Percentiles rank a stretch among this genome's conserved stretches.
Evolutionary conservation across 176 grass and related monocot genomes (phyloP).

Genomic region (Echinochloa phyllopogon): DNA sequence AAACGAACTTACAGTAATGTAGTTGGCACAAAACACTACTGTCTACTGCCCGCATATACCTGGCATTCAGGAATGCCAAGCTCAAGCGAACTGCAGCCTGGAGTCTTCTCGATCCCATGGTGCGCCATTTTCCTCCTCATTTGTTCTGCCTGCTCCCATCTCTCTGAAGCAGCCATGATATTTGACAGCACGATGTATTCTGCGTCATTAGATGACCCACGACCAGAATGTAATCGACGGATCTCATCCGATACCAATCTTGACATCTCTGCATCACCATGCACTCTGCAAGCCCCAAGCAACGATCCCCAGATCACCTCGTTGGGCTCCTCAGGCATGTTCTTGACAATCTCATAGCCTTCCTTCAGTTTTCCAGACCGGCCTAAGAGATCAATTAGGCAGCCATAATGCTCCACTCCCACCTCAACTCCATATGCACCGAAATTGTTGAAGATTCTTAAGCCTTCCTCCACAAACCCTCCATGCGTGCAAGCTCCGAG

Average conservation of each 20-base stretch:
- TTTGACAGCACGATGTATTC: constrained; percentile 63
- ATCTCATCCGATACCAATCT: constrained; percentile 47
- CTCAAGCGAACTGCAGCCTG: constrained; percentile 68
- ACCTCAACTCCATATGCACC: constrained; percentile 50
- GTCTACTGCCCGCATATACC: constrained; percentile 9
- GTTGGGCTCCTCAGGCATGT: constrained; percentile 60
- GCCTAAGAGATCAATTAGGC: constrained; percentile 66
- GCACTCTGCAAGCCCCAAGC: constrained; percentile 67
- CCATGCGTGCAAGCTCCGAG: constrained; percentile 71
- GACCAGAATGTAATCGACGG: constrained; percentile 35
- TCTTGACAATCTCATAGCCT: constrained; percentile 59
- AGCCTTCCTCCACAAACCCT: constrained; percentile 70
- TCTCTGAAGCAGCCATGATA: constrained; percentile 67
- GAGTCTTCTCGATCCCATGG: constrained; percentile 59
- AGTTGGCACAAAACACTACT: constrained; percentile 1
- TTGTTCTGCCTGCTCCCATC: constrained; percentile 64
- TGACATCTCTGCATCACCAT: constrained; percentile 45
- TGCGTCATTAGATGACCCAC: constrained; percentile 43
- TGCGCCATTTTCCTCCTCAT: constrained; percentile 60
- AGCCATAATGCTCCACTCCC: constrained; percentile 64
- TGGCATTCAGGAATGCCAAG: constrained; percentile 39
- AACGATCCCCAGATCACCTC: constrained; percentile 75
- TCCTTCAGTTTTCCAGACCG: constrained; percentile 66
- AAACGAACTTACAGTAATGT: constrained; percentile 6
- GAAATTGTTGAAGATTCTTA: constrained; percentile 62